Base-by-base conservation (phyloP, 2,329 filamentous ascomycete genomes). In the Hypoxylon sp. region DNA sequence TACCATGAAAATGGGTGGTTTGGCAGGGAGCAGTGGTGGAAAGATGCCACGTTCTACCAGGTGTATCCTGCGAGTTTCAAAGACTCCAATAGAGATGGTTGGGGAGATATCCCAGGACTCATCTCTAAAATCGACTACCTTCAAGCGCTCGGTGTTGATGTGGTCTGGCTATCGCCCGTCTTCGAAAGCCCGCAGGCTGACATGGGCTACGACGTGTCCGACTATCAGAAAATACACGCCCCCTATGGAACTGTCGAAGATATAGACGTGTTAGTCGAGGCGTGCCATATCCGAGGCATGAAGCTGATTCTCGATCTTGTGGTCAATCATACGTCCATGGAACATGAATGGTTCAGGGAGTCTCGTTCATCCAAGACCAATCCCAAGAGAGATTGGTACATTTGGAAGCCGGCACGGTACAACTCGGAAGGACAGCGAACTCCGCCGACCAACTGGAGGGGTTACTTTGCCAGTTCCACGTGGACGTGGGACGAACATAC, bases 201-300 rank as follows among this genome's bases (percentile, higher is more conserved):
- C 59, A 88, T 90, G 86, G 88, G 88, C 23, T 90, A 90, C 67
- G 88, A 90, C 64, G 83, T 90, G n/a, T 82, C 82, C 0, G 83
- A 91, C 69, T 91, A 91, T 62, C 81, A 86, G 62, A 80, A 78
- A 33, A 87, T 92, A 24, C 82, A 90, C 59, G 78, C 82, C 0
- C 81, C 83, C 1, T 92, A 90, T 61, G 89, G 89, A 4, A 87
- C 84, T 1, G 75, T 91, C 10, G 77, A 80, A 38, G 88, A 92
- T 69, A 83, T 91, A 21, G 86, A 91, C 46, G 73, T 74, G 0
- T 70, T 92, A 24, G 83, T 90, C n/a, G 60, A 77, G 17, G 82
- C 82, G 9, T 82, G 83, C 31, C 86, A 90, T 58, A 63, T 75
- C 3, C 76, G 85, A 2, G 82, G 79, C 0, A 86, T 91, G 77